Percentiles rank a stretch among this genome's conserved stretches.
These are phyloP conservation scores for Triticum turgidum DNA, from an alignment of 176 grass and related monocot species.

Conservation along the genomic window DNA sequence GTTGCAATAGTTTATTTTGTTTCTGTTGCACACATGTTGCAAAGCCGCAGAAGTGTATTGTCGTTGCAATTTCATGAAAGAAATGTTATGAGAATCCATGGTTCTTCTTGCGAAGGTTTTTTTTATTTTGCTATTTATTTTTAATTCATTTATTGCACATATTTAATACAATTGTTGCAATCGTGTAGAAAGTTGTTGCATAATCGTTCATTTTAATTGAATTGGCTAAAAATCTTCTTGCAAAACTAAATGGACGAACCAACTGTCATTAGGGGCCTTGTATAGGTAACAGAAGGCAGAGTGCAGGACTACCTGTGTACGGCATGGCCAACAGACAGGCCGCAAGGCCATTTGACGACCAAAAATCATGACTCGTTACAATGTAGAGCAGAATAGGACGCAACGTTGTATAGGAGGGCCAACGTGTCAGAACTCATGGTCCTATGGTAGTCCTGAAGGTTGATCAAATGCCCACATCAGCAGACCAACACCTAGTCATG, in stretches of 20 bases:
- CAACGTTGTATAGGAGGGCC: no score
- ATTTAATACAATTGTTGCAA: neutral
- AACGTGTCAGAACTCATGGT: no score
- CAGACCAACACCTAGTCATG: no score
- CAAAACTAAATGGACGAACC: neutral
- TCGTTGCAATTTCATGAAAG: neutral
- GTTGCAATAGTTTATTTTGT: neutral
- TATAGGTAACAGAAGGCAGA: no score
- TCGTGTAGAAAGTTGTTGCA: neutral
- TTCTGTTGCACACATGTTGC: neutral
- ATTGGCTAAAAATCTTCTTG: neutral
- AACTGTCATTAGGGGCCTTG: neutral
- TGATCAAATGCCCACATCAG: no score
- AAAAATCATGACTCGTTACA: no score
- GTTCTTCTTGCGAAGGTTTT: neutral
- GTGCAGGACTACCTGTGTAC: no score
- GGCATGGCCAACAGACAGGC: no score
- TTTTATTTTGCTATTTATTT: neutral
- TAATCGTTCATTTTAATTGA: neutral
- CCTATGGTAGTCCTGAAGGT: no score
- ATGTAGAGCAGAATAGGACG: no score
- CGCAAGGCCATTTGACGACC: no score
- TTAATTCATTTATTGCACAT: neutral
- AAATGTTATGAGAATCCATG: neutral
- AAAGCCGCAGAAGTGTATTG: neutral